Percentiles rank a stretch among this genome's conserved stretches.
These are phyloP conservation scores for Nakazawaea molendinolei DNA, from an alignment of 805 yeast genomes.

Conservation along the genomic window DNA sequence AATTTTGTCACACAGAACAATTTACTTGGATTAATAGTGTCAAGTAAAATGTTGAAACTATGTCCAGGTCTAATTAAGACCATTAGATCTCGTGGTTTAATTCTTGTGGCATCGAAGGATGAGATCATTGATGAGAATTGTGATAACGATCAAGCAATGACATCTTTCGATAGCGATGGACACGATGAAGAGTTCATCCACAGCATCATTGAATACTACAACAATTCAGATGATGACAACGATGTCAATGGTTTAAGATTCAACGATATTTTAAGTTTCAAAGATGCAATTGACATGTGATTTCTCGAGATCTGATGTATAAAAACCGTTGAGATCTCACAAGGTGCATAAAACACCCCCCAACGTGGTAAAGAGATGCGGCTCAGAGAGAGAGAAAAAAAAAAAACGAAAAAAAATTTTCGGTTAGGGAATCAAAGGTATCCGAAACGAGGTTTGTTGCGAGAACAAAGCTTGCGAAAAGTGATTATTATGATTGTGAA, in stretches of 20 bases:
- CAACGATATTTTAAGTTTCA: constrained; percentile 58
- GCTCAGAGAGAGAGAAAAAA: too few relatives aligned
- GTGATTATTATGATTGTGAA: too few relatives aligned
- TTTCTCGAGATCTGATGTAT: too few relatives aligned
- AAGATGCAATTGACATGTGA: constrained; percentile 51
- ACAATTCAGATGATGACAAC: constrained; percentile 26
- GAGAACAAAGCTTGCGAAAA: too few relatives aligned
- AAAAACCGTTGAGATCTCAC: too few relatives aligned
- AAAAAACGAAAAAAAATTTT: too few relatives aligned
- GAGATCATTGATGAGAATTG: constrained; percentile 12
- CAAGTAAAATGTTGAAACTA: constrained; percentile 58
- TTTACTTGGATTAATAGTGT: constrained; percentile 75
- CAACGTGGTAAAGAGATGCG: too few relatives aligned
- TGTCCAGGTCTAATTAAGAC: constrained; percentile 73
- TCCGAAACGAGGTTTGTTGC: too few relatives aligned
- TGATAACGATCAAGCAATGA: constrained; percentile 12
- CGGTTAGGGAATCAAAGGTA: too few relatives aligned
- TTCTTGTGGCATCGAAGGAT: constrained; percentile 65
- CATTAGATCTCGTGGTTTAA: constrained; percentile 73
- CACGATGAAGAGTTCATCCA: constrained; percentile 10
- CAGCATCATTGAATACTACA: constrained; percentile 5
- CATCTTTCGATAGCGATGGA: constrained; percentile 1
- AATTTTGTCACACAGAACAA: constrained; percentile 77
- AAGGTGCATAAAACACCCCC: too few relatives aligned
- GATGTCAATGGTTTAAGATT: constrained; percentile 60